Evolutionary conservation across 2,329 filamentous ascomycete species (phyloP).

Genomic region (Hypocreales sp.): DNA sequence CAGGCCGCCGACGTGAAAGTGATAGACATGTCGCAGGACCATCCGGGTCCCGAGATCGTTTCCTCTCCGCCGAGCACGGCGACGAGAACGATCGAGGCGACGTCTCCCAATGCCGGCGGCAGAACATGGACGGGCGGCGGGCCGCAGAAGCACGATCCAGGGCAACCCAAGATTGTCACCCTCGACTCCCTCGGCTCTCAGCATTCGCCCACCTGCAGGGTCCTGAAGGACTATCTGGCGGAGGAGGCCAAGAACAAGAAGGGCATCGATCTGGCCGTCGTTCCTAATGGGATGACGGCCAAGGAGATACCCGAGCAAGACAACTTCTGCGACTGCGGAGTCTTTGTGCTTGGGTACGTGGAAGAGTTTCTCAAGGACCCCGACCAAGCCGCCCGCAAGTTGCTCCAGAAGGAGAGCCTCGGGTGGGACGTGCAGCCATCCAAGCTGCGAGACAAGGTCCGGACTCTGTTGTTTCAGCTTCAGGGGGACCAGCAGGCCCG

Average conservation of each 20-base stretch:
- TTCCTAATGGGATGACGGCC: constrained; percentile 44
- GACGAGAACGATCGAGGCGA: constrained; percentile 1
- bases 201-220: constrained; percentile 48
- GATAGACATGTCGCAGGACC: constrained; percentile 2
- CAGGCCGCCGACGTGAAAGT: constrained; percentile 5
- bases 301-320: constrained; percentile 62
- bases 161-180: constrained; percentile 60
- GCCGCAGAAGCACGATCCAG: constrained; percentile 19
- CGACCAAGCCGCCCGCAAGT: constrained; percentile 47
- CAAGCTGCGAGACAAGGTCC: constrained; percentile 47
- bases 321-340: constrained; percentile 80
- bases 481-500: constrained; percentile 39
- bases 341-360: constrained; percentile 75
- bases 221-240: constrained; percentile 61
- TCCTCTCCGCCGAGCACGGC: constrained; percentile 1
- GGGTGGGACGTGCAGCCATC: constrained; percentile 39
- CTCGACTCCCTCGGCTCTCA: constrained; percentile 66
- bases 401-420: constrained; percentile 43
- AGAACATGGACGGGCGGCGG: constrained; percentile 7
- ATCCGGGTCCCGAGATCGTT: not conserved
- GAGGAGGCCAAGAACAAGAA: constrained; percentile 56
- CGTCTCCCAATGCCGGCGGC: constrained; percentile 1
- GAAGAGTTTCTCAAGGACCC: constrained; percentile 68
- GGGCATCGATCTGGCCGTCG: constrained; percentile 20
- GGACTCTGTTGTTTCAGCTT: constrained; percentile 48